Percentiles rank a stretch among this genome's conserved stretches.
These are phyloP conservation scores for Terfezia boudieri DNA, from an alignment of 495 filamentous ascomycete species.

Conservation along the genomic window DNA sequence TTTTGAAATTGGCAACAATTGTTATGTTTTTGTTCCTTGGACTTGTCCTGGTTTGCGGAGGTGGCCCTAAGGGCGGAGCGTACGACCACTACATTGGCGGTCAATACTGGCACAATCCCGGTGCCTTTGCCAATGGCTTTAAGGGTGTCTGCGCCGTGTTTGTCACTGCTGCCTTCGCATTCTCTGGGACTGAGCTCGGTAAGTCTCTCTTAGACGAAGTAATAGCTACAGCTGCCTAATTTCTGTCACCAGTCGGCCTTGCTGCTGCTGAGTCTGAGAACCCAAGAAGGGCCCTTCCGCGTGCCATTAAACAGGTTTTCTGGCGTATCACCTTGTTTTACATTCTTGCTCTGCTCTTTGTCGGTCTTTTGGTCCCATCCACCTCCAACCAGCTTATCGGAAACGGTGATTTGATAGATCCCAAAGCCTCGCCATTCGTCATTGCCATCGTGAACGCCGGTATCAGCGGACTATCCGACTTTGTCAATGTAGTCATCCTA, in stretches of 20 bases:
- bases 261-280: no score
- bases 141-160: conserved; percentile 35
- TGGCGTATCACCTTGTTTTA: conserved; percentile 57
- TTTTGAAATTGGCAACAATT: conserved; percentile 24
- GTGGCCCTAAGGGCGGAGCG: conserved; percentile 15
- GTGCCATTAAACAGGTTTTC: conserved; percentile 53
- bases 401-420: conserved; percentile 17
- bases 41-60: conserved; percentile 29
- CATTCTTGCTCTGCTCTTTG: conserved; percentile 50
- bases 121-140: conserved; percentile 45
- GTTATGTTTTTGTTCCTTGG: conserved; percentile 28
- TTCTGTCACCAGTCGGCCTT: no score
- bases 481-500: conserved; percentile 53
- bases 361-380: conserved; percentile 34
- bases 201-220: not conserved
- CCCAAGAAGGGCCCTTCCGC: conserved; percentile 43
- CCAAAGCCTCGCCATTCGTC: conserved; percentile 34
- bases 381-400: conserved; percentile 27
- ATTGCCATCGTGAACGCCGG: conserved; percentile 37
- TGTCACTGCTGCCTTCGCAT: conserved; percentile 46
- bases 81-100: conserved; percentile 27
- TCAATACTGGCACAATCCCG: conserved; percentile 45
- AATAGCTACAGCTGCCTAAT: conserved; percentile 33
- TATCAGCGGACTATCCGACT: conserved; percentile 31
- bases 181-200: conserved; percentile 40